Evolutionary conservation across 176 grass and related monocot genomes (phyloP), one percentile per base, ranked within the genome.

Genomic region (Poa pratensis): DNA sequence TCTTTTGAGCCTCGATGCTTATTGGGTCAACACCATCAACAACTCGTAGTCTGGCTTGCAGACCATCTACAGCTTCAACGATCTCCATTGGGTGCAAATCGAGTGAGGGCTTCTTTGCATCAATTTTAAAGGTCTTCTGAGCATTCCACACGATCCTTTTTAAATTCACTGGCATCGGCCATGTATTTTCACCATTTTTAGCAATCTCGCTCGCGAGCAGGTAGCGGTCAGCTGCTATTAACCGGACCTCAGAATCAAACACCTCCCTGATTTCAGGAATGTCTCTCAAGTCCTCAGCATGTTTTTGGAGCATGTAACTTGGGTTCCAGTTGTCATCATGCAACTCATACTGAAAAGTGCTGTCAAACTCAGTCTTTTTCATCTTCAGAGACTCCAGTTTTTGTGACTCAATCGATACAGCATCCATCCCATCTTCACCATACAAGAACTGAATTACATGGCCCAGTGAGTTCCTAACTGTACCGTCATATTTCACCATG

Each of bases 11-110:
- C 83, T 97, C 92, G 40, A 97, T 88, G 66, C 92, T 95, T 85
- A 95, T 82, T 72, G 88, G 67, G 88, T 97, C 95, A 54, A 91
- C 91, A 79, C 92, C 95, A 84, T 91, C 91, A 26, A 97, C 91
- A 80, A 95, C 92, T 76, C 87, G 85, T 17, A 97, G 83, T 59
- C 91, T 93, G 83, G 91, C 95, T 83, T 94, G 92, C 24, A 92
- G 87, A 61, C 93, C 91, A 88, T 97, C 95, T 45, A 95, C 80
- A 49, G 92, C 95, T 79, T 95, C 92, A 35, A 97, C 90, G 90
- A 97, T 97, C 81, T 97, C 95, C 92, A 95, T 89, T 28, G 95
- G 95, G 63, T 95, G 95, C 95, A 97, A 93, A 45, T 93, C 92
- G 85, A 93, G 94, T 69, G 92, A 80, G 90, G 92, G 46, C 89